These are phyloP conservation scores for Arabidopsis suecica DNA, from an alignment of 345 rosid species.

Conservation along the genomic window DNA sequence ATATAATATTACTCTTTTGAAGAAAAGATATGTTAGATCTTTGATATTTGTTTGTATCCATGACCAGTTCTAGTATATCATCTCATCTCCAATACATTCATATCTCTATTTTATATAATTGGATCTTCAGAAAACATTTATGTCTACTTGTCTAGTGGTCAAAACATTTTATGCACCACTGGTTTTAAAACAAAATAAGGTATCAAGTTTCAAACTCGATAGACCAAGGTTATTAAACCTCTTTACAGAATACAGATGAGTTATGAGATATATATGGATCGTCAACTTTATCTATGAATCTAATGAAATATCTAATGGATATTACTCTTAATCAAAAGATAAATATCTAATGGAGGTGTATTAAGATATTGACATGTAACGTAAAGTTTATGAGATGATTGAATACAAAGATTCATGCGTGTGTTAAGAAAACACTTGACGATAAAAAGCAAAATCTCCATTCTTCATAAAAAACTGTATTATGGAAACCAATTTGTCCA, in stretches of 20 bases:
- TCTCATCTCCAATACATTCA: conserved; percentile 7
- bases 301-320: conserved; percentile 32
- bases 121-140: not conserved
- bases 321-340: too few relatives aligned
- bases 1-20: conserved; percentile 14
- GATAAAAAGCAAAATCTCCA: conserved; percentile 34
- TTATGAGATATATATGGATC: conserved; percentile 13
- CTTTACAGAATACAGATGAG: conserved; percentile 9
- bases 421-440: conserved; percentile 40
- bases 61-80: conserved; percentile 15
- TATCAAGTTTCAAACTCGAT: conserved; percentile 15
- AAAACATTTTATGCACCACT: not conserved
- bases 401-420: conserved; percentile 38
- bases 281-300: conserved; percentile 12
- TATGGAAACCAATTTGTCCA: conserved; percentile 34
- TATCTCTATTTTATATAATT: conserved; percentile 12
- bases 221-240: not conserved
- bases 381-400: conserved; percentile 38
- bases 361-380: conserved; percentile 41
- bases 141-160: not conserved
- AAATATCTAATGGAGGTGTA: conserved; percentile 33
- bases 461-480: conserved; percentile 14
- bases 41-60: conserved; percentile 21
- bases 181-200: not conserved
- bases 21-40: conserved; percentile 22